Evolutionary conservation across 768 basidiomycete species (phyloP).

Genomic region (Suillus spraguei): DNA sequence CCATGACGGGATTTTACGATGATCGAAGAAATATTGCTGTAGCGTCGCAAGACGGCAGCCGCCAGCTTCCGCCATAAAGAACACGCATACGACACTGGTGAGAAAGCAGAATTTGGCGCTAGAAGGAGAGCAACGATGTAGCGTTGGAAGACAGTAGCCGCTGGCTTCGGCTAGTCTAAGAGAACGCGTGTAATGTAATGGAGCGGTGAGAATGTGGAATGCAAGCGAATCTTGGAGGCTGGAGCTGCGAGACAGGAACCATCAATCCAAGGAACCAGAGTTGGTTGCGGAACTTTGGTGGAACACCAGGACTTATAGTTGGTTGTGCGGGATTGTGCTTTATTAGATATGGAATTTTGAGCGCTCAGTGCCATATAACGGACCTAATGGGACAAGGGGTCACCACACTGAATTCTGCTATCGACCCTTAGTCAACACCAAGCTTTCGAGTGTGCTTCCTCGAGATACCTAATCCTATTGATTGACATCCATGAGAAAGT

Average conservation of each 20-base stretch:
- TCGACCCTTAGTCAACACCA: neutral
- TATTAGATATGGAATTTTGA: neutral
- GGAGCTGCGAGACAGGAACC: neutral
- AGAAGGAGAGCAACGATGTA: neutral
- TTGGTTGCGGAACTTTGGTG: neutral
- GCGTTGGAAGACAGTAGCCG: neutral
- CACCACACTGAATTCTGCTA: no score
- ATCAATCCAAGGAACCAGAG: neutral
- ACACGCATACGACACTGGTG: conserved; percentile 5
- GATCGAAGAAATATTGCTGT: neutral
- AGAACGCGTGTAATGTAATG: neutral
- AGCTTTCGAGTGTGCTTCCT: neutral
- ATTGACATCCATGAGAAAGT: conserved; percentile 8
- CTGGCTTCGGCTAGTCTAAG: neutral
- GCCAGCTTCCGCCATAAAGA: neutral
- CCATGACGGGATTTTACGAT: neutral
- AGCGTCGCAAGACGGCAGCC: neutral
- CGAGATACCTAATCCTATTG: neutral
- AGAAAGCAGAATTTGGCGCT: neutral
- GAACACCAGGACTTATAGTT: neutral
- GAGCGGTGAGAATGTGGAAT: neutral
- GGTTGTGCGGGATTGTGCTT: neutral
- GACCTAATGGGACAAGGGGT: neutral
- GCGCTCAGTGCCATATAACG: neutral
- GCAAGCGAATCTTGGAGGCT: neutral